phyloP scores from a whole-genome alignment of 192 early-diverging fungal genomes.

The Coemansia sp. region DNA sequence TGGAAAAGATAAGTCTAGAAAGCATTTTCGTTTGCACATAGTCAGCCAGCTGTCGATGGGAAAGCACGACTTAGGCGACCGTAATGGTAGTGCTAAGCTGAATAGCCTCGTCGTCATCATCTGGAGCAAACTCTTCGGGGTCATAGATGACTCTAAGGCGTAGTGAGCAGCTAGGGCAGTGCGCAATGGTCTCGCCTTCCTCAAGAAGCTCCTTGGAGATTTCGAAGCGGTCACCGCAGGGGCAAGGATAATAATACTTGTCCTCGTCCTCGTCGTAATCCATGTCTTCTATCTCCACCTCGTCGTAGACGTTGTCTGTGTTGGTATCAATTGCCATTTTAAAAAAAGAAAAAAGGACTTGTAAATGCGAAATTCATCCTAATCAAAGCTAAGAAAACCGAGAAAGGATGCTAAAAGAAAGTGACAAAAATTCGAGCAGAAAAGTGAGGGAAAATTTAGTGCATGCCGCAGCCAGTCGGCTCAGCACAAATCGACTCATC shows the following conservation, averaged over 20 bases:
- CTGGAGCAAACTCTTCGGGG: conserved; percentile 48
- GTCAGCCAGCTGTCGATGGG: too few relatives aligned
- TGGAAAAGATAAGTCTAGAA: not conserved
- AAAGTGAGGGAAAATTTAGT: too few relatives aligned
- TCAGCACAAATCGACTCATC: too few relatives aligned
- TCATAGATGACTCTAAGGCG: conserved; percentile 91
- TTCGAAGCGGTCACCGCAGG: conserved; percentile 94
- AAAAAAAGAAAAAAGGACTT: not conserved
- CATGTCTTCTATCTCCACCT: conserved; percentile 86
- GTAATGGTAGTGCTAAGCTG: conserved; percentile 19
- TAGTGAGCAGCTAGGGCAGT: conserved; percentile 91
- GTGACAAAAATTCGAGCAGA: too few relatives aligned
- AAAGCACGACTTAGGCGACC: conserved; percentile 11
- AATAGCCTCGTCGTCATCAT: conserved; percentile 31
- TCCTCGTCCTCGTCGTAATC: conserved; percentile 83
- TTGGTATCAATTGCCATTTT: not conserved
- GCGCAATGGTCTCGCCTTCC: conserved; percentile 84
- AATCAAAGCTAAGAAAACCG: not conserved
- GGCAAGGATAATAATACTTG: conserved; percentile 90
- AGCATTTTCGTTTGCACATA: not conserved
- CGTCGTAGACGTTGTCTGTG: conserved; percentile 53
- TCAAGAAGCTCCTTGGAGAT: conserved; percentile 77
- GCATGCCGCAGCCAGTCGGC: too few relatives aligned
- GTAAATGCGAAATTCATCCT: not conserved
- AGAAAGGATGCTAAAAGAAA: not conserved